phyloP scores from a whole-genome alignment of 2,329 filamentous ascomycete species.

The Alternaria atra region DNA sequence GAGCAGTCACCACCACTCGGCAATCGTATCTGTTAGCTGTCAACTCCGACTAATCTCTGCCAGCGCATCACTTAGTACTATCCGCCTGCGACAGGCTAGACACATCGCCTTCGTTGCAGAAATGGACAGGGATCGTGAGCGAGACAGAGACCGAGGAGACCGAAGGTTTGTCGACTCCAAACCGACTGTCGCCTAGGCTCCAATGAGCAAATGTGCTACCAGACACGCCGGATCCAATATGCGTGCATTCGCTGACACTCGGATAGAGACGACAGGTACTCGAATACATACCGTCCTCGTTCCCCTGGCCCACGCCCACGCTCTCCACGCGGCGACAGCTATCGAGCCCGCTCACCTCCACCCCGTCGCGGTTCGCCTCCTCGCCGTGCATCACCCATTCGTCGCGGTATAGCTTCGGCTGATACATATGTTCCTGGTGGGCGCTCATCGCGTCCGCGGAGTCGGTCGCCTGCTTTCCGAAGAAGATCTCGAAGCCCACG shows the following conservation, averaged over 20 bases:
- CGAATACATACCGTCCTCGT: constrained; percentile 50
- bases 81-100: not conserved
- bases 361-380: constrained; percentile 13
- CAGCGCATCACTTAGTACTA: constrained; percentile 1
- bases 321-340: constrained; percentile 48
- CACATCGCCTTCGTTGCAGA: constrained; percentile 10
- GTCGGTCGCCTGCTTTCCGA: constrained; percentile 51
- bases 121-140: constrained; percentile 53
- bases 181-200: constrained; percentile 19
- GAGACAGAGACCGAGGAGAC: constrained; percentile 54
- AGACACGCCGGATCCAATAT: not conserved
- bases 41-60: constrained; percentile 2
- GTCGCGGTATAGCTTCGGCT: constrained; percentile 47
- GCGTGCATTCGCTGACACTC: constrained; percentile 20
- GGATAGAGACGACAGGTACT: constrained; percentile 48
- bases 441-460: constrained; percentile 48
- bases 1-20: constrained; percentile 11
- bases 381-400: constrained; percentile 38
- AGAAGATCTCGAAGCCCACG: constrained; percentile 53
- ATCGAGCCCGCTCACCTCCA: constrained; percentile 35
- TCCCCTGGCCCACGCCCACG: constrained; percentile 44
- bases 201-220: constrained; percentile 3
- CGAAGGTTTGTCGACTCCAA: constrained; percentile 53
- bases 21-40: constrained; percentile 6
- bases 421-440: constrained; percentile 54